phyloP scores from a whole-genome alignment of 176 grass and related monocot species.

The Pontederia paniculata region DNA sequence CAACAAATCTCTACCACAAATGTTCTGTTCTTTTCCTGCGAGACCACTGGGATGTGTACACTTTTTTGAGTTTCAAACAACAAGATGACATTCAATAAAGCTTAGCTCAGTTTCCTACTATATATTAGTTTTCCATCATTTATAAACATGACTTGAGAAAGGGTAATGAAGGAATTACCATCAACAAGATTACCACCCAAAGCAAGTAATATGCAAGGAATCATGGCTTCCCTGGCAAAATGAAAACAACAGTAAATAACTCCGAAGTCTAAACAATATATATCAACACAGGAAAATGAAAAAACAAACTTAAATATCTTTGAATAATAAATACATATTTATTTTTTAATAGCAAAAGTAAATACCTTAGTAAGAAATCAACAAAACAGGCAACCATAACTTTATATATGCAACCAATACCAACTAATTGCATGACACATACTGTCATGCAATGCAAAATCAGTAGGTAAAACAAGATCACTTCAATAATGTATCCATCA shows the following conservation, averaged over 20 bases:
- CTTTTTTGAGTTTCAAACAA: background rate
- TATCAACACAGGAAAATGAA: background rate
- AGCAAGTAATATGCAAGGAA: conserved; percentile 98
- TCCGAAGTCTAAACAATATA: background rate
- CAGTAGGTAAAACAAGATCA: too few relatives aligned
- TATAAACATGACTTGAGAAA: background rate
- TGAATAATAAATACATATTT: too few relatives aligned
- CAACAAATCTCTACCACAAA: too few relatives aligned
- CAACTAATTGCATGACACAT: too few relatives aligned
- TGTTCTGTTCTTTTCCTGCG: too few relatives aligned
- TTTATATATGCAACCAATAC: too few relatives aligned
- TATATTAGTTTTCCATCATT: background rate
- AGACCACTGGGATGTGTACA: too few relatives aligned
- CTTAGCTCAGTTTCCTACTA: background rate
- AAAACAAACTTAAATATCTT: background rate
- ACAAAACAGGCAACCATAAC: too few relatives aligned
- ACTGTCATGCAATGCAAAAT: too few relatives aligned
- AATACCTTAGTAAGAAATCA: too few relatives aligned
- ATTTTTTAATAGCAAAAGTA: too few relatives aligned
- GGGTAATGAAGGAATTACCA: conserved; percentile 40
- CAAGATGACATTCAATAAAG: background rate
- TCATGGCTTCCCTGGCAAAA: conserved; percentile 82
- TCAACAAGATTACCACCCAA: conserved; percentile 99
- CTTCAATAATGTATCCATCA: too few relatives aligned
- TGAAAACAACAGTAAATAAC: background rate